These are phyloP conservation scores for Penicillium vulpinum DNA, from an alignment of 2,329 filamentous ascomycete genomes.

Conservation along the genomic window DNA sequence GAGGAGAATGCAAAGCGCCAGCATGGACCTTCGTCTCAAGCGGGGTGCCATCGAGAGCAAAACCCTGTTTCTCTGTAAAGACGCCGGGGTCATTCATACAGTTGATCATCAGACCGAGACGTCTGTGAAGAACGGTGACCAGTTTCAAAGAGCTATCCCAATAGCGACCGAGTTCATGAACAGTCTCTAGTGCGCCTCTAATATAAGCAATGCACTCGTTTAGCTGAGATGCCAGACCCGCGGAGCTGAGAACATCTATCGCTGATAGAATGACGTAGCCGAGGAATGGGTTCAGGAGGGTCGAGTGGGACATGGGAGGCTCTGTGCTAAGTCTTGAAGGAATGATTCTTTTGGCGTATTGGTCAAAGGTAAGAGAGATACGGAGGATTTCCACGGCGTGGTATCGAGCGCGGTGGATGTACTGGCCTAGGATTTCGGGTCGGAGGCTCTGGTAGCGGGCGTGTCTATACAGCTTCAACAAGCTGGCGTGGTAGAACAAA, in stretches of 20 bases:
- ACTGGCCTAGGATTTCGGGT: conserved; percentile 44
- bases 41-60: conserved; percentile 37
- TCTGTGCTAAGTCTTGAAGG: conserved; percentile 23
- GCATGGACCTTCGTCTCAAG: conserved; percentile 44
- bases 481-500: conserved; percentile 63
- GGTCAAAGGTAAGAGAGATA: conserved; percentile 35
- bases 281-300: conserved; percentile 60
- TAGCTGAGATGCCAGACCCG: conserved; percentile 55
- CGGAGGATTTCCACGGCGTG: conserved; percentile 57
- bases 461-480: conserved; percentile 67
- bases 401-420: conserved; percentile 52
- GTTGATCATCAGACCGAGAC: conserved; percentile 48
- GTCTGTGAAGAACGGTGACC: conserved; percentile 50
- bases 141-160: conserved; percentile 62
- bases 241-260: conserved; percentile 65
- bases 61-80: conserved; percentile 37
- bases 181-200: conserved; percentile 52
- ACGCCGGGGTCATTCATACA: conserved; percentile 36
- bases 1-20: conserved; percentile 15
- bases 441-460: conserved; percentile 48
- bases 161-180: conserved; percentile 58
- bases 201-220: conserved; percentile 57
- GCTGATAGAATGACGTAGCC: conserved; percentile 64
- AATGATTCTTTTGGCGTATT: conserved; percentile 25
- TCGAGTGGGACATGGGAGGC: conserved; percentile 28